A percentile compares a stretch with the other conserved stretches of the same genome.
Evolutionary conservation across 2,329 filamentous ascomycete genomes (phyloP).

Genomic region (Clonostachys rosea): DNA sequence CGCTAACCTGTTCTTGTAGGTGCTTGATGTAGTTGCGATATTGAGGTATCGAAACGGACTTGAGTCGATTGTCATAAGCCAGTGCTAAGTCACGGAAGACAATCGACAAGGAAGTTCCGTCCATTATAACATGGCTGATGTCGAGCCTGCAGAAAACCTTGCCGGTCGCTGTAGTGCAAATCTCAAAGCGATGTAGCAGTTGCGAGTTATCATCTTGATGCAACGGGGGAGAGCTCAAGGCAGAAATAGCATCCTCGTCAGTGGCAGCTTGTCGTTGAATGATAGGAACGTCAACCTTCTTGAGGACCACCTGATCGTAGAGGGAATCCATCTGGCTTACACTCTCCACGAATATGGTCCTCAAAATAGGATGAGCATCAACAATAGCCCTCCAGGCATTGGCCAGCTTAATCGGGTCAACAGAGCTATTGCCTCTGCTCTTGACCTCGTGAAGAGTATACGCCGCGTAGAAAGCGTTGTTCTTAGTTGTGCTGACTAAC

Average conservation of each 20-base stretch:
- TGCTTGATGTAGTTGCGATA: slow-evolving; percentile 10
- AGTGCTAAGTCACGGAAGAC: neutral
- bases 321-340: slow-evolving; percentile 33
- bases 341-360: slow-evolving; percentile 43
- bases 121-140: neutral
- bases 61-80: neutral
- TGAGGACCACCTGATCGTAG: slow-evolving; percentile 40
- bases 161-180: slow-evolving; percentile 5
- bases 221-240: slow-evolving; percentile 1
- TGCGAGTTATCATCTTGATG: slow-evolving; percentile 1
- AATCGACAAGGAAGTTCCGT: neutral
- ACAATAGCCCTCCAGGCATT: slow-evolving; percentile 40
- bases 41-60: neutral
- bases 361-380: slow-evolving; percentile 32
- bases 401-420: slow-evolving; percentile 19
- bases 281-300: neutral
- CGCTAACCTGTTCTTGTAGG: slow-evolving; percentile 4
- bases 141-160: neutral
- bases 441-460: slow-evolving; percentile 24
- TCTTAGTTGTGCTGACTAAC: slow-evolving; percentile 24
- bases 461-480: slow-evolving; percentile 18
- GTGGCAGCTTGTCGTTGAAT: slow-evolving; percentile 2
- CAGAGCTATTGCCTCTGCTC: slow-evolving; percentile 11
- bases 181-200: slow-evolving; percentile 5
- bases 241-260: slow-evolving; percentile 4